A percentile compares a stretch with the other conserved stretches of the same genome.
Evolutionary conservation across 2,329 filamentous ascomycete genomes (phyloP).

Genomic region (Trichoderma citrinoviride): DNA sequence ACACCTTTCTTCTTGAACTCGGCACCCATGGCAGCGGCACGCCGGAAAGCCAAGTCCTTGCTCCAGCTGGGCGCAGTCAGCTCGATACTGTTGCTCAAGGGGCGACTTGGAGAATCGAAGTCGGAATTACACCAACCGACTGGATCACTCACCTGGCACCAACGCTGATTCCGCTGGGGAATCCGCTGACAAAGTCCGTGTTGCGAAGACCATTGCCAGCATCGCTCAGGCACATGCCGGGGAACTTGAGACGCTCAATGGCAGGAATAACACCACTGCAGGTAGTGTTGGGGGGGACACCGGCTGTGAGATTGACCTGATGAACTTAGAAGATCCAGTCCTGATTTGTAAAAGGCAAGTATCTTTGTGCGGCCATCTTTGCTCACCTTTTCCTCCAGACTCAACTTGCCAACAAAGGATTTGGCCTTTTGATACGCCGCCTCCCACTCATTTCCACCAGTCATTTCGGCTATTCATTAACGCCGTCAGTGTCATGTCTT

Average conservation of each 20-base stretch:
- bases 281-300: constrained; percentile 53
- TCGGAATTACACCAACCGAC: not conserved
- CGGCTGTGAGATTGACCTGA: constrained; percentile 69
- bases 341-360: too few relatives aligned
- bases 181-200: constrained; percentile 44
- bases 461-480: constrained; percentile 45
- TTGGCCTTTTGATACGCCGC: constrained; percentile 65
- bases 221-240: constrained; percentile 46
- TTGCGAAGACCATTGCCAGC: constrained; percentile 45
- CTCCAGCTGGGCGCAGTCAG: constrained; percentile 57
- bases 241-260: constrained; percentile 40
- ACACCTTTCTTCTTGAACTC: constrained; percentile 77
- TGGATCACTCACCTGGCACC: constrained; percentile 36
- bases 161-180: constrained; percentile 42
- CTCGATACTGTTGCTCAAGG: not conserved
- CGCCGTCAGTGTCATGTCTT: not conserved
- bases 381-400: constrained; percentile 67
- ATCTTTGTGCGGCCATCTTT: not conserved
- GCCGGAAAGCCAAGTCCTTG: constrained; percentile 62
- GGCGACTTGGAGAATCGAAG: too few relatives aligned
- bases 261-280: constrained; percentile 47
- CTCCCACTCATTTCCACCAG: constrained; percentile 64
- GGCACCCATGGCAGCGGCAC: constrained; percentile 70
- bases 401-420: constrained; percentile 68
- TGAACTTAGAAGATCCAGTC: not conserved